Base-by-base conservation (phyloP, 345 rosid species). In the Acer negundo region DNA sequence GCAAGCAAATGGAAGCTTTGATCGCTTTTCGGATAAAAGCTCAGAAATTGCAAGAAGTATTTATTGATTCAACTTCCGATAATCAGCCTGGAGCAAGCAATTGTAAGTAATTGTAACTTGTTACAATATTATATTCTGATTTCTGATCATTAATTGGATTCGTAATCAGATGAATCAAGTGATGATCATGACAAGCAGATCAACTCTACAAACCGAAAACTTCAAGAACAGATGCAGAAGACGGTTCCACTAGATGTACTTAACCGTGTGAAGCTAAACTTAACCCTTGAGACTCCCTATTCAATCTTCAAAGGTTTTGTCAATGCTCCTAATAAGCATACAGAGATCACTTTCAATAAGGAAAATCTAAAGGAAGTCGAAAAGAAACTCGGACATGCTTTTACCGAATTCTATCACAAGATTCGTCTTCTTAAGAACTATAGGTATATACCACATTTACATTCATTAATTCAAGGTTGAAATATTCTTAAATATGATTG, bases 281-380 rank as follows among this genome's bases (percentile, higher is more conserved):
- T 1, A n/a, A 23, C 73, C 5, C 38, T 70, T 49, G 73, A 70
- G 73, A 70, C 73, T 49, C 73, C 73, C 31, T 56, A 56, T 22
- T 70, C 61, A 13, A 70, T 56, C 35, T 22, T 70, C 55, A 70
- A 70, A 49, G 46, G 58, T 10, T 15, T 47, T 16, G 42, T 70
- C 20, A 47, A 70, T 10, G 73, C 55, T 47, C 73, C 73, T 31
- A 17, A 9, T 31, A 17, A 9, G 24, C 56, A 67, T 19, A 74
- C 65, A 23, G 55, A 82, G 77, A 71, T 80, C 24, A 72, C 77
- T 19, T 84, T 86, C 73, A 84, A 72, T 19, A 84, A 11, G 78
- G 87, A 86, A 44, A 86, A 82, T 72, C 84, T 86, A 19, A 86
- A 78, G 75, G 82, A 84, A 71, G 79, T 84, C 5, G 80, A 86